Evolutionary conservation across 768 basidiomycete species (phyloP).

Genomic region (Rhodotorula toruloides): DNA sequence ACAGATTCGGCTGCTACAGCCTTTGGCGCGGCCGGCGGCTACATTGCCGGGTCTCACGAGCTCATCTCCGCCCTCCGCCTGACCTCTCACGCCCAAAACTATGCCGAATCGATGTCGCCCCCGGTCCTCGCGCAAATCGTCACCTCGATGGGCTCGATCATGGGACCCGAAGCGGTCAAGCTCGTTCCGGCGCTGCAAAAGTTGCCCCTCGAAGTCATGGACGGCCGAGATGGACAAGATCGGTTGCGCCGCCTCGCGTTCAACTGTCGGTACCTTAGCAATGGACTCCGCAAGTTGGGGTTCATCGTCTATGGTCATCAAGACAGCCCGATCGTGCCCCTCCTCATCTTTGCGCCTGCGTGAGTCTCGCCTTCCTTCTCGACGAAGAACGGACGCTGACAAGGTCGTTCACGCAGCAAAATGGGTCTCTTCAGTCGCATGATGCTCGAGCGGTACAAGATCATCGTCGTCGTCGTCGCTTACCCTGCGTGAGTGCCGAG

Average conservation of each 20-base stretch:
- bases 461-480: constrained; percentile 41
- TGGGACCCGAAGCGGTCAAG: constrained; percentile 57
- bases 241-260: constrained; percentile 86
- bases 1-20: constrained; percentile 42
- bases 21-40: constrained; percentile 89
- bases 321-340: constrained; percentile 86
- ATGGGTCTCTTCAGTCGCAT: constrained; percentile 63
- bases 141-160: constrained; percentile 91
- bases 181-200: constrained; percentile 44
- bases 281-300: constrained; percentile 78
- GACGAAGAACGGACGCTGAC: too few species aligned
- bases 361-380: too few species aligned
- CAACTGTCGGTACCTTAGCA: constrained; percentile 86
- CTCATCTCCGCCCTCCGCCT: constrained; percentile 73
- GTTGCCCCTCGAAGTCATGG: constrained; percentile 65
- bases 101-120: constrained; percentile 86
- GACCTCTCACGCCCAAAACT: constrained; percentile 59
- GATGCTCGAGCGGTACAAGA: constrained; percentile 61
- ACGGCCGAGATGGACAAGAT: constrained; percentile 75
- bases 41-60: constrained; percentile 76
- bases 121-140: constrained; percentile 85
- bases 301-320: constrained; percentile 94
- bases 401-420: too few species aligned
- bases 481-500: constrained; percentile 42
- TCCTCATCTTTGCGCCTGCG: constrained; percentile 64